A percentile compares a stretch with the other conserved stretches of the same genome.
phyloP scores from a whole-genome alignment of 2,329 filamentous ascomycete species.

The Rugonectria rugulosa region DNA sequence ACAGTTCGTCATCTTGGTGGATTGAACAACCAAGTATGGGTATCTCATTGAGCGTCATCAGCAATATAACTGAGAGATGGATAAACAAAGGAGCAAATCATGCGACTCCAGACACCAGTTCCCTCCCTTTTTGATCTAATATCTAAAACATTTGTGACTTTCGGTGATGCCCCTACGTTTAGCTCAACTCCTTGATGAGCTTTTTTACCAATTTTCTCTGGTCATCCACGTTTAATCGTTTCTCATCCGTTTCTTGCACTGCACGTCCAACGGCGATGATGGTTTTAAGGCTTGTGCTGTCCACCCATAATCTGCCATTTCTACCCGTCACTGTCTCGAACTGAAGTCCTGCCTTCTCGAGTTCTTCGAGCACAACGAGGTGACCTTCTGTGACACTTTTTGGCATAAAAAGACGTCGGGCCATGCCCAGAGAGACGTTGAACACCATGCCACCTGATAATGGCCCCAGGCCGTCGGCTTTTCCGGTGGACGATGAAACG shows the following conservation, averaged over 20 bases:
- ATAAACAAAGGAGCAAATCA: slow-evolving; percentile 30
- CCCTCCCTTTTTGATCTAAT: slow-evolving; percentile 6
- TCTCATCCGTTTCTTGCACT: slow-evolving; percentile 78
- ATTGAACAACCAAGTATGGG: slow-evolving; percentile 32
- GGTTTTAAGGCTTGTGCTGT: slow-evolving; percentile 76
- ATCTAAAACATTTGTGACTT: not conserved
- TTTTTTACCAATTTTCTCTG: slow-evolving; percentile 76
- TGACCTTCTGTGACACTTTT: slow-evolving; percentile 68
- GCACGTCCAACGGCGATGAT: slow-evolving; percentile 82
- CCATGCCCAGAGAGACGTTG: slow-evolving; percentile 79
- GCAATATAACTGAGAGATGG: slow-evolving; percentile 30
- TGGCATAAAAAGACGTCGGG: slow-evolving; percentile 77
- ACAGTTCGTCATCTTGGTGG: slow-evolving; percentile 27
- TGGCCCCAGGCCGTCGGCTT: slow-evolving; percentile 85
- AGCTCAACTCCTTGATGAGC: slow-evolving; percentile 66
- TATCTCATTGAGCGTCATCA: slow-evolving; percentile 36
- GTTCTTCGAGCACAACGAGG: slow-evolving; percentile 78
- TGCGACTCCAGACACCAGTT: slow-evolving; percentile 24
- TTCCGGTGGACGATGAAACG: slow-evolving; percentile 84
- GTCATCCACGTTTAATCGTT: slow-evolving; percentile 66
- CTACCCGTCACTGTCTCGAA: slow-evolving; percentile 95
- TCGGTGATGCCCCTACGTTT: slow-evolving; percentile 13
- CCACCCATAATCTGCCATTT: slow-evolving; percentile 93
- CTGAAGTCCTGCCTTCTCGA: slow-evolving; percentile 77
- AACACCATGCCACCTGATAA: slow-evolving; percentile 88